These are phyloP conservation scores for Symbiotaphrina buchneri DNA, from an alignment of 495 filamentous ascomycete species.

Conservation along the genomic window DNA sequence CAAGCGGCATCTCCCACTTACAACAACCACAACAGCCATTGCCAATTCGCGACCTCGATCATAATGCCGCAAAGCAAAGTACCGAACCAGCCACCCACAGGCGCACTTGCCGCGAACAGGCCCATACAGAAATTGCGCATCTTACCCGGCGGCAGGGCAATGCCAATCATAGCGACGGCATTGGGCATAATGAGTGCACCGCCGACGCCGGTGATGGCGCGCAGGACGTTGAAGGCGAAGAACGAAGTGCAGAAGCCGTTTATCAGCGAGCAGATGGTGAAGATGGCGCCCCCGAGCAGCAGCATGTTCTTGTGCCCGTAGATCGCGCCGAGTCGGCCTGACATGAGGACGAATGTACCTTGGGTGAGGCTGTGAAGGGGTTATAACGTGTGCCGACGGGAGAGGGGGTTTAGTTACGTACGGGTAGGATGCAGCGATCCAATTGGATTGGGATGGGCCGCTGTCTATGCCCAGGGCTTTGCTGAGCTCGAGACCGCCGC, in stretches of 20 bases:
- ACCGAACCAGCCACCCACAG: constrained; percentile 22
- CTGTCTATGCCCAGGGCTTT: too few relatives aligned
- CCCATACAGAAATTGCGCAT: constrained; percentile 23
- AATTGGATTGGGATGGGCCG: constrained; percentile 9
- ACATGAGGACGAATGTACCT: constrained; percentile 23
- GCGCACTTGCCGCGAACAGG: constrained; percentile 25
- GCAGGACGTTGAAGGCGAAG: constrained; percentile 16
- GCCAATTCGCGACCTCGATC: too few relatives aligned
- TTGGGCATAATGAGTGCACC: constrained; percentile 24
- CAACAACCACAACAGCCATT: too few relatives aligned
- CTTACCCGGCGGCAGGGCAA: constrained; percentile 19
- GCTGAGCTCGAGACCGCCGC: too few relatives aligned
- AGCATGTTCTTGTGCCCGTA: constrained; percentile 24
- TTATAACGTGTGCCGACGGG: constrained; percentile 4
- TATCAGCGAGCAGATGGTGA: constrained; percentile 15
- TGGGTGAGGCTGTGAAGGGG: constrained; percentile 16
- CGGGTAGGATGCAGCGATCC: constrained; percentile 14
- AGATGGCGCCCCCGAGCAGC: constrained; percentile 16
- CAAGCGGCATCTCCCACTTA: too few relatives aligned
- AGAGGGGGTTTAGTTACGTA: background rate
- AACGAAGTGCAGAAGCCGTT: constrained; percentile 21
- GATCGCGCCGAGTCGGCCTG: constrained; percentile 24
- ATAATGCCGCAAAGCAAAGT: constrained; percentile 27
- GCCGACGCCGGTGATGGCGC: constrained; percentile 20
- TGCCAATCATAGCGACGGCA: constrained; percentile 22